These are phyloP conservation scores for Pelargonium fulgidum DNA, from an alignment of 441 rosid species.

Conservation along the genomic window DNA sequence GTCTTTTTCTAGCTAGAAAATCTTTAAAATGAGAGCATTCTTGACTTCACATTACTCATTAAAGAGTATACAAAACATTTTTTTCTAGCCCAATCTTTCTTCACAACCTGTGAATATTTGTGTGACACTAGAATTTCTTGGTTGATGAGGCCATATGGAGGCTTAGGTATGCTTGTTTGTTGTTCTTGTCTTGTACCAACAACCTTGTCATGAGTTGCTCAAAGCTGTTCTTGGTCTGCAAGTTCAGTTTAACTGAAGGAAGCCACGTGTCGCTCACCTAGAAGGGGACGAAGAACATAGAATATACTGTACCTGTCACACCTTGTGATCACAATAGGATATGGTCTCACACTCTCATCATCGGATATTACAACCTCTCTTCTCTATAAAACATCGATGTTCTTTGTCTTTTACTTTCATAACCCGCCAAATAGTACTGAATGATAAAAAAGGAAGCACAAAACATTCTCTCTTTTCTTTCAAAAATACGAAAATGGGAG, in stretches of 20 bases:
- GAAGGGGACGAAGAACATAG: constrained; percentile 16
- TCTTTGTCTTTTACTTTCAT: constrained; percentile 24
- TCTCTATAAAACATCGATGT: constrained; percentile 27
- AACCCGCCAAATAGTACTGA: constrained; percentile 2
- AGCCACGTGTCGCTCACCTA: constrained; percentile 27
- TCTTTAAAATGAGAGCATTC: neutral
- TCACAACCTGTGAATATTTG: neutral
- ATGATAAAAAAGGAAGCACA: constrained; percentile 10
- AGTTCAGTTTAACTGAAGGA: neutral
- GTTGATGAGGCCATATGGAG: constrained; percentile 27
- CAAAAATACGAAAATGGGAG: constrained; percentile 32
- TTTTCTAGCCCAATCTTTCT: neutral
- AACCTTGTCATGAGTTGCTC: constrained; percentile 4
- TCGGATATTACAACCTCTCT: constrained; percentile 30
- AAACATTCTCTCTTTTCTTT: constrained; percentile 12
- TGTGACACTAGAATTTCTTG: neutral
- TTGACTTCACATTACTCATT: neutral
- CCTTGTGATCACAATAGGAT: constrained; percentile 5
- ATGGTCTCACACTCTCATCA: neutral
- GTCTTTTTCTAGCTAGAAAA: neutral
- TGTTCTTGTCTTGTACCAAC: constrained; percentile 11
- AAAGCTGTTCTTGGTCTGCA: constrained; percentile 15
- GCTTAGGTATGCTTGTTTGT: constrained; percentile 2
- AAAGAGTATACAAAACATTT: neutral
- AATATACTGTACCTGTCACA: constrained; percentile 10